These are phyloP conservation scores for Xylaria scruposa DNA, from an alignment of 495 filamentous ascomycete species.

Conservation along the genomic window DNA sequence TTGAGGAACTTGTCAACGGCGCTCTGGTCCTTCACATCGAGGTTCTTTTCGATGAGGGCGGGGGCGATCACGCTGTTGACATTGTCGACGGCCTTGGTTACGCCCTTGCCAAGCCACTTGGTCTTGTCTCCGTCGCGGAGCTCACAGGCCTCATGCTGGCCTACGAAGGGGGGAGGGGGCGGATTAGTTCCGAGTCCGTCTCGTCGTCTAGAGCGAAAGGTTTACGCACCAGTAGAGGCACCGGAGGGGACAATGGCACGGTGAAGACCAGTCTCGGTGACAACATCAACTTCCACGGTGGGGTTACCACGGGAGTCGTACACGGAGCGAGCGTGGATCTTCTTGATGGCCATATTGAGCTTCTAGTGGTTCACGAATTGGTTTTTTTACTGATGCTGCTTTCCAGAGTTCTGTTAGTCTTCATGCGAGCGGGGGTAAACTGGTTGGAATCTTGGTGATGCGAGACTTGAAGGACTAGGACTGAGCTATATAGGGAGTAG, in stretches of 20 bases:
- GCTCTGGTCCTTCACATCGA: conserved; percentile 97
- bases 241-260: conserved; percentile 98
- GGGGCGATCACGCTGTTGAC: conserved; percentile 95
- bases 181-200: conserved; percentile 30
- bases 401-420: conserved; percentile 2
- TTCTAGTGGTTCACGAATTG: neutral
- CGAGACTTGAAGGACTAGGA: neutral
- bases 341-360: conserved; percentile 83
- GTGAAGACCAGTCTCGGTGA: conserved; percentile 95
- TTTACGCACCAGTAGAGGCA: conserved; percentile 85
- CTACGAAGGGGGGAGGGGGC: conserved; percentile 49
- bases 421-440: neutral
- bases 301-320: conserved; percentile 99
- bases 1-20: conserved; percentile 93
- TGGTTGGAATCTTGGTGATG: neutral
- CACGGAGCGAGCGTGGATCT: conserved; percentile 97
- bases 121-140: conserved; percentile 98
- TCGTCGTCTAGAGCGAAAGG: conserved; percentile 18
- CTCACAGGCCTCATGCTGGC: conserved; percentile 97
- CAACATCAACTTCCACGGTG: conserved; percentile 90
- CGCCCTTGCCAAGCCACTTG: conserved; percentile 97
- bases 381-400: neutral
- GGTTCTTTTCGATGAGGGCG: conserved; percentile 86
- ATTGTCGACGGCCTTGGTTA: conserved; percentile 93
- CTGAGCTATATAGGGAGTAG: neutral